Base-by-base conservation (phyloP, 1,284 basidiomycete genomes). In the Austropuccinia psidii region DNA sequence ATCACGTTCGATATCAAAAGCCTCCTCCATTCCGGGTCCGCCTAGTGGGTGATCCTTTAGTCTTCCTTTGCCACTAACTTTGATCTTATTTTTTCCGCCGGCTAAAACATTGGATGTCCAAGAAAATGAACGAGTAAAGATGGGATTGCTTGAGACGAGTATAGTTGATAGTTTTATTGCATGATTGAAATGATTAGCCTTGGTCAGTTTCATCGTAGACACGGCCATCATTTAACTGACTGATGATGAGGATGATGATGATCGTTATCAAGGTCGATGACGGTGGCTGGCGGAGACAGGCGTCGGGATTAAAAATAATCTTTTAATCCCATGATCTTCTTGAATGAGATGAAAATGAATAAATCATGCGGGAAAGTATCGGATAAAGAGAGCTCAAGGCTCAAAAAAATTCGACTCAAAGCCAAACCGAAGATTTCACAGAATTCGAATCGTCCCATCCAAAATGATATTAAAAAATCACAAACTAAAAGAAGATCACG, bases 41-140 rank as follows among this genome's bases (percentile, higher is more conserved):
- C 69, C 69, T 4, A 72, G n/a, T 29, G 33, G 29, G 54, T 72
- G 69, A 31, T 72, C 69, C 31, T 72, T 72, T 17, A 72, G 54
- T 37, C 50, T 60, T 21, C 69, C 57, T 29, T 72, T 72, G 29
- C 47, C 58, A 9, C 43, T 49, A 13, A 72, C 69, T 54, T 62
- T 72, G 69, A 72, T 72, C 47, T 72, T 72, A 50, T 72, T 72
- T 47, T 72, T 72, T 9, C 69, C 69, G 9, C 69, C 69, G 13
- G 69, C 57, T 27, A 11, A 15, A 0, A 17, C 3, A 11, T 0
- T 0, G 4, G 4, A 27, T n/a, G 8, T 47, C 27, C 3, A 8
- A 15, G 27, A 17, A 29, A 64, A 47, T 29, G 8, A 6, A 11
- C 24, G 41, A n/a, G n/a, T n/a, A n/a, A 11, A 11, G 41, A 11